Conservation (phyloP, 805 yeast genomes). For the Naumovozyma baii region DNA sequence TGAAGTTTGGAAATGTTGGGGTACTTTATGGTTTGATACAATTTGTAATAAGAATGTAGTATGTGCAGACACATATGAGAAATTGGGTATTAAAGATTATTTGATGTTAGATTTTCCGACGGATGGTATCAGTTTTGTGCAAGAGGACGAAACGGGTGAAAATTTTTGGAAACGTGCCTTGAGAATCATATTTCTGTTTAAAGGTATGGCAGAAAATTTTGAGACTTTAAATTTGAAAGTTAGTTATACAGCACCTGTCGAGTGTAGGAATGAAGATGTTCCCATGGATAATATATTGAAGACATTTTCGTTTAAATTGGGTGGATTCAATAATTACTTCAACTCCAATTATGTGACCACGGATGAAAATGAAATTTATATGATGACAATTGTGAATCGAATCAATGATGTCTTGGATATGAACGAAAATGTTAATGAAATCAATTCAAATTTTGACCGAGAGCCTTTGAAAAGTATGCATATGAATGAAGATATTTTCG, state of each 20-base stretch:
- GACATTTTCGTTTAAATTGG: slow-evolving; percentile 20
- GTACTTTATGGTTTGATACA: slow-evolving; percentile 68
- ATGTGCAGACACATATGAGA: slow-evolving; percentile 29
- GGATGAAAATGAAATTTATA: background rate
- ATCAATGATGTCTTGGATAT: slow-evolving; percentile 3
- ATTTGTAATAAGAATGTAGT: slow-evolving; percentile 37
- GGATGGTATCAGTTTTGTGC: slow-evolving; percentile 45
- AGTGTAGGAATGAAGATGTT: slow-evolving; percentile 10
- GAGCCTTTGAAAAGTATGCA: slow-evolving; percentile 22
- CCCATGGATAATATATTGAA: slow-evolving; percentile 11
- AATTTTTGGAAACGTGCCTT: slow-evolving; percentile 29
- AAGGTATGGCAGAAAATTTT: slow-evolving; percentile 21
- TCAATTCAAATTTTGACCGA: slow-evolving; percentile 16
- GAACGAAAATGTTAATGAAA: slow-evolving; percentile 16
- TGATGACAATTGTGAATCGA: background rate
- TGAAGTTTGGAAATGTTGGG: slow-evolving; percentile 83
- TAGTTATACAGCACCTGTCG: slow-evolving; percentile 9
- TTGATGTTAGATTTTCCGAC: slow-evolving; percentile 54
- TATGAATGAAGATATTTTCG: slow-evolving; percentile 22
- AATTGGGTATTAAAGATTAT: slow-evolving; percentile 48
- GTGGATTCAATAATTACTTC: background rate
- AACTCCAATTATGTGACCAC: background rate
- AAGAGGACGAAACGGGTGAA: slow-evolving; percentile 28
- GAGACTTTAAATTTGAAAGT: slow-evolving; percentile 10
- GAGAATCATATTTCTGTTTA: slow-evolving; percentile 25